Evolutionary conservation across 805 yeast species (phyloP).

Genomic region (Wickerhamiella nectarea): DNA sequence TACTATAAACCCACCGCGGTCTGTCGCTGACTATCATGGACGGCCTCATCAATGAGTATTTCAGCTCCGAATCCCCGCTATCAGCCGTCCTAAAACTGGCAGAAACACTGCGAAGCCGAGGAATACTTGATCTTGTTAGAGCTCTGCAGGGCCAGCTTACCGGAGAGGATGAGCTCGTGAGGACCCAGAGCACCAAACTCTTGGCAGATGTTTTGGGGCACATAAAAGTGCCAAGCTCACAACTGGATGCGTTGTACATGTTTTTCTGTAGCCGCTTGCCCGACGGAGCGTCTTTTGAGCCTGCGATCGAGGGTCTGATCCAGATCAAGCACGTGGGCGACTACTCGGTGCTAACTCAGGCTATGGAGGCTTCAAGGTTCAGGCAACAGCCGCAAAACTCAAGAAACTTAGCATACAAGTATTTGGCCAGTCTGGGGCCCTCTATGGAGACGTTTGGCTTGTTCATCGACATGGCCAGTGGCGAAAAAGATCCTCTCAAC

Average conservation of each 20-base stretch:
- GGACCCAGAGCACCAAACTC: slow-evolving; percentile 35
- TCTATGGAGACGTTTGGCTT: slow-evolving; percentile 22
- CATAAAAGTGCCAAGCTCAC: slow-evolving; percentile 27
- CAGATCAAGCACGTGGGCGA: slow-evolving; percentile 37
- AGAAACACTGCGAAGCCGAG: not conserved
- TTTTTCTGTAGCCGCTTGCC: slow-evolving; percentile 57
- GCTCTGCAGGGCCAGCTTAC: slow-evolving; percentile 49
- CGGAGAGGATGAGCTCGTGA: slow-evolving; percentile 39
- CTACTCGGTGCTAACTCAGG: slow-evolving; percentile 29
- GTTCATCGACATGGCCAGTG: slow-evolving; percentile 57
- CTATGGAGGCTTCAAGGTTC: not conserved
- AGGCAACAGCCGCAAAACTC: slow-evolving; percentile 21
- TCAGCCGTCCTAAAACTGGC: slow-evolving; percentile 8
- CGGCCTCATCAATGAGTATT: slow-evolving; percentile 18
- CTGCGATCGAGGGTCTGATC: slow-evolving; percentile 40
- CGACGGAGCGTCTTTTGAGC: slow-evolving; percentile 42
- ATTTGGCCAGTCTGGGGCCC: slow-evolving; percentile 25
- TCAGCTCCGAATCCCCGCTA: slow-evolving; percentile 15
- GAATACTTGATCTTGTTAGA: slow-evolving; percentile 32
- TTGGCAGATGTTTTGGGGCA: slow-evolving; percentile 29
- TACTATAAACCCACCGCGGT: no score
- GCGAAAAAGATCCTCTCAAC: slow-evolving; percentile 92
- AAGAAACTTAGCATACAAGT: slow-evolving; percentile 44
- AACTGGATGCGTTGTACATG: slow-evolving; percentile 25
- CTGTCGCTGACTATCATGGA: slow-evolving; percentile 12